These are phyloP conservation scores for Candida dajiaensis DNA, from an alignment of 805 yeast genomes.

Conservation along the genomic window DNA sequence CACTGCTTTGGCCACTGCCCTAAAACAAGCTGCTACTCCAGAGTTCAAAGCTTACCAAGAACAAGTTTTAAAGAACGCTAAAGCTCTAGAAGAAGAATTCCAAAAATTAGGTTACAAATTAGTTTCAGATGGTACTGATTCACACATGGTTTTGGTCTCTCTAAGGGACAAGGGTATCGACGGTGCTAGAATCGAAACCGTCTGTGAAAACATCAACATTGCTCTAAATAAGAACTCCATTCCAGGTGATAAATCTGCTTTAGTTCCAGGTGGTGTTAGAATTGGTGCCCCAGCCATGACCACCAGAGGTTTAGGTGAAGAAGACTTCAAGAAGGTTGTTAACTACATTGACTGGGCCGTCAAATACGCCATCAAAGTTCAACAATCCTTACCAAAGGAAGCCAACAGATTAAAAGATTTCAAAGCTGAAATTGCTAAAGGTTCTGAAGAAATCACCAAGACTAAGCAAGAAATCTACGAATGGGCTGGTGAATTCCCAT, in stretches of 20 bases:
- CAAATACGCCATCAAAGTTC: constrained; percentile 49
- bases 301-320: constrained; percentile 80
- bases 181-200: constrained; percentile 93
- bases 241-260: constrained; percentile 94
- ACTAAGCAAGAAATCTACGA: constrained; percentile 73
- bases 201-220: constrained; percentile 83
- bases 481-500: constrained; percentile 90
- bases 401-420: constrained; percentile 96
- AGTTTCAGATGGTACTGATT: constrained; percentile 92
- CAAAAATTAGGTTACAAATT: constrained; percentile 57
- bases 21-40: constrained; percentile 85
- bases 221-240: constrained; percentile 95
- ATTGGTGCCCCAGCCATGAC: constrained; percentile 99
- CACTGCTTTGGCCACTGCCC: constrained; percentile 91
- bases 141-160: constrained; percentile 84
- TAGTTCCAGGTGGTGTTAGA: constrained; percentile 94
- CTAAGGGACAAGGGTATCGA: constrained; percentile 73
- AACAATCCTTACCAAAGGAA: constrained; percentile 76
- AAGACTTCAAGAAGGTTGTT: constrained; percentile 78
- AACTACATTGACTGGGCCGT: constrained; percentile 77
- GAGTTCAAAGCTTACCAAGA: constrained; percentile 85
- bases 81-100: constrained; percentile 67
- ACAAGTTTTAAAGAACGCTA: constrained; percentile 77
- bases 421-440: constrained; percentile 73
- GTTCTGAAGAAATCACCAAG: constrained; percentile 59